Base-by-base conservation (phyloP, 2,329 filamentous ascomycete species). In the Ilyonectria robusta region DNA sequence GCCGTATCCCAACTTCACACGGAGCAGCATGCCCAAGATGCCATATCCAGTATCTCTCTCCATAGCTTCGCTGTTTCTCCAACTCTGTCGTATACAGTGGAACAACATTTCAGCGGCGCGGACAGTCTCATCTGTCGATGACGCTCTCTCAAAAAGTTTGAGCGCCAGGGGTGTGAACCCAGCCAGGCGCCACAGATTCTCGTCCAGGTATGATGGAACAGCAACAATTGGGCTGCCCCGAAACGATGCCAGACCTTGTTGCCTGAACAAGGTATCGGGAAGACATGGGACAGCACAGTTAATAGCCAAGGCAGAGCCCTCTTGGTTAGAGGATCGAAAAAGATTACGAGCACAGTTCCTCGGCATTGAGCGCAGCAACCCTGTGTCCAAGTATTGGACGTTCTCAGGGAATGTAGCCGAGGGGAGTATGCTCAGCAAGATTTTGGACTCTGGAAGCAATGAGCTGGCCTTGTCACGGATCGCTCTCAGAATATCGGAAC, bases 41-140 rank as follows among this genome's bases (percentile, higher is more conserved):
- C 93, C 92, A 78, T 98, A 99, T 0, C 95, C 97, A 72, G 97
- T 96, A 66, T 97, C 94, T 75, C 93, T 91, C 80, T 99, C 96
- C 93, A 99, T 98, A 29, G 96, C 95, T 79, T 99, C 97, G 72
- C 96, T 98, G 72, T 98, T 98, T 70, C 96, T 89, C 96, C 97
- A 99, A 78, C 93, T 98, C 70, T 93, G 92, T 71, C 93, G 92
- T 56, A 98, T 93, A 67, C 93, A 94, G 70, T 93, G 90, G 69
- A 98, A 94, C 29, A 97, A 85, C 75, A 97, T 92, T 75, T 97
- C 91, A 2, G 97, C 90, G 1, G 95, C 91, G 60, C 93, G 88
- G 10, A 95, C 83, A 31, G 95, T 90, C 50, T 91, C 91, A 55
- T 94, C 89, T 8, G 89, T 85, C 0, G 90, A 91, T 3, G 86